Base-by-base conservation (phyloP, 805 yeast genomes). In the Metschnikowia gruessii region DNA sequence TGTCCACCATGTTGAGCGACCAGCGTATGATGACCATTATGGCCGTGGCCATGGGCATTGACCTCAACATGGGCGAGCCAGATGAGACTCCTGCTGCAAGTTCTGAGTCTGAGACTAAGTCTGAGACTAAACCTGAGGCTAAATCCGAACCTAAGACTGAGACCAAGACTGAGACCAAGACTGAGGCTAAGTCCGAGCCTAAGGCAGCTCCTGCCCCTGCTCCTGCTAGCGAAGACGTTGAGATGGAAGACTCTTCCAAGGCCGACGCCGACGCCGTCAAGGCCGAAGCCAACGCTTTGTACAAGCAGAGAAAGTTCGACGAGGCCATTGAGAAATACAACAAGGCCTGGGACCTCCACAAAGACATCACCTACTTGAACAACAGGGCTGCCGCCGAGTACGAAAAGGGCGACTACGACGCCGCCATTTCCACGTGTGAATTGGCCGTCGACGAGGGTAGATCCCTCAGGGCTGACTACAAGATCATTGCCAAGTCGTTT, bases 361-460 rank as follows among this genome's bases (percentile, higher is more conserved):
- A 82, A 61, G 98, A 94, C 64, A 88, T 92, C 61, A 92, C 98
- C 0, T 94, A 86, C 65, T 77, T 94, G 65, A 94, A 95, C 75
- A 94, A 94, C 76, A 82, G 95, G 61, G 94, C 99, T 33, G 98
- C 99, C 47, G 99, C 99, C 29, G 96, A 94, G 70, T 94, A 70
- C 62, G 99, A 94, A 72, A 89, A 91, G 67, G 96, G 94, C 52
- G 97, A 90, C 61, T 87, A 79, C 60, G 96, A 90, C 48, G 69
- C 83, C 10, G 91, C 96, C 34, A 87, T 94, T 54, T 69, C 76
- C 49, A 88, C 97, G 4, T 85, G 97, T 66, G 72, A 80, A 57
- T 69, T 70, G 41, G 98, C 99, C 21, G 79, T 92, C 52, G 97
- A 88, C 35, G 82, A 87, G 65, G 97, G 97, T 54, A 81, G 96